Base-by-base conservation (phyloP, 2,329 filamentous ascomycete genomes). In the Chaetothyriales sp. region DNA sequence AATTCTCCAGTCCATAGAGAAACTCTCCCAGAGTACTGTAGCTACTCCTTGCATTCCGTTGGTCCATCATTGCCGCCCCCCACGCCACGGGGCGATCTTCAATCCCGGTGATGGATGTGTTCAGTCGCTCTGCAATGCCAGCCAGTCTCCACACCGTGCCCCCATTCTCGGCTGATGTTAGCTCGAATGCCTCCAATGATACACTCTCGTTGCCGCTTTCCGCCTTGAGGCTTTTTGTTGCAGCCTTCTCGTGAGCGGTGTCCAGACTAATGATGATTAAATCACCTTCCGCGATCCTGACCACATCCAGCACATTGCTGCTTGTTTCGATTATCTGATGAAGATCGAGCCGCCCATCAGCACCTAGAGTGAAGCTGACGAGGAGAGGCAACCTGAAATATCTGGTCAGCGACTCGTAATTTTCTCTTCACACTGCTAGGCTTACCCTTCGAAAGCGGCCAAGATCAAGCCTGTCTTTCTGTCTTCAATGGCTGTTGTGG, bases 231-330 rank as follows among this genome's bases (percentile, higher is more conserved):
- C 66, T 62, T 28, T 68, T 69, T 3, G 66, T 75, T n/a, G 75
- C 78, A 12, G 69, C 69, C 32, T 70, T 59, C 49, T 72, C 65
- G 55, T 78, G 75, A 49, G 76, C 60, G 42, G 68, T 70, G 59
- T 81, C 78, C 42, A 61, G 64, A 1, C 77, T 76, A 39, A 79
- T 67, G 20, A 76, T 48, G 44, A 72, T 57, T 25, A 47, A 28
- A 18, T 20, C 19, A 26, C 22, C 8, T 20, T 6, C 43, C 19
- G 26, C 45, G 10, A 39, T 5, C 2, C 32, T 39, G 18, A 67
- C 60, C n/a, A 77, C 59, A 60, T 80, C 77, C 3, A 90, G 73
- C 0, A 80, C 76, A 59, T 85, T 87, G 6, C 83, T 83, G 2
- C 73, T 70, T 3, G 86, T 64, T 42, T 70, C 64, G 49, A 86